phyloP scores from a whole-genome alignment of 352 stramenopile species.

The Globisporangium carolinianum region DNA sequence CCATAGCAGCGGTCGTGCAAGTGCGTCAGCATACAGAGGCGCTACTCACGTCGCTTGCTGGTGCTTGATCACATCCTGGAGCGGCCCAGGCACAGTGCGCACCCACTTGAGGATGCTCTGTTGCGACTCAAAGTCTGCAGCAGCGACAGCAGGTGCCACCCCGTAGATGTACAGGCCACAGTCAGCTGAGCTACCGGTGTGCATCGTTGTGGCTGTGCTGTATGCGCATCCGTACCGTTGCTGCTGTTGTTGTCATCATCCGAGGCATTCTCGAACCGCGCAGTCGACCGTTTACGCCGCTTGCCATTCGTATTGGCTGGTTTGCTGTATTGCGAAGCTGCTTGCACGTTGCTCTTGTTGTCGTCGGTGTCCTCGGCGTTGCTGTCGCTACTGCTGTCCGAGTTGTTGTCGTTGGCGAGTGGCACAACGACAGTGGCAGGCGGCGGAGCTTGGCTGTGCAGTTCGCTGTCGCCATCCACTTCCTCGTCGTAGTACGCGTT shows the following conservation, averaged over 20 bases:
- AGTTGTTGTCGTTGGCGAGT: not conserved
- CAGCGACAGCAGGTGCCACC: not conserved
- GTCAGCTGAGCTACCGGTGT: no score
- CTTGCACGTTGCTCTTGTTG: not conserved
- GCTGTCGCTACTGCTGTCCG: not conserved
- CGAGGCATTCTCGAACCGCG: slow-evolving; percentile 1
- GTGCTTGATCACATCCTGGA: slow-evolving; percentile 78
- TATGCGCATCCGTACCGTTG: not conserved
- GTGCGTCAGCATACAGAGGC: no score
- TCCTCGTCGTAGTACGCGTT: slow-evolving; percentile 17
- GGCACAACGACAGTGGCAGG: not conserved
- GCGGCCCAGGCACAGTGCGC: slow-evolving; percentile 52
- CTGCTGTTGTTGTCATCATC: not conserved
- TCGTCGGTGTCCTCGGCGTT: not conserved
- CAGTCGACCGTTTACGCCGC: slow-evolving; percentile 3
- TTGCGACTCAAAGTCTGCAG: slow-evolving; percentile 41
- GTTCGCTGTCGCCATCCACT: not conserved
- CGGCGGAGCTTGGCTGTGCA: not conserved
- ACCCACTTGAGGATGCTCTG: slow-evolving; percentile 78
- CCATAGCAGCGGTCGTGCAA: not conserved
- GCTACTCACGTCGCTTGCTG: slow-evolving; percentile 32
- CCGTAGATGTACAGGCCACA: no score
- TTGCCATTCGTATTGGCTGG: not conserved
- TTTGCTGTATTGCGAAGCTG: not conserved
- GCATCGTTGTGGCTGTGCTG: no score